Base-by-base conservation (phyloP, 208 protist species). In the Acanthamoeba comandoni region DNA sequence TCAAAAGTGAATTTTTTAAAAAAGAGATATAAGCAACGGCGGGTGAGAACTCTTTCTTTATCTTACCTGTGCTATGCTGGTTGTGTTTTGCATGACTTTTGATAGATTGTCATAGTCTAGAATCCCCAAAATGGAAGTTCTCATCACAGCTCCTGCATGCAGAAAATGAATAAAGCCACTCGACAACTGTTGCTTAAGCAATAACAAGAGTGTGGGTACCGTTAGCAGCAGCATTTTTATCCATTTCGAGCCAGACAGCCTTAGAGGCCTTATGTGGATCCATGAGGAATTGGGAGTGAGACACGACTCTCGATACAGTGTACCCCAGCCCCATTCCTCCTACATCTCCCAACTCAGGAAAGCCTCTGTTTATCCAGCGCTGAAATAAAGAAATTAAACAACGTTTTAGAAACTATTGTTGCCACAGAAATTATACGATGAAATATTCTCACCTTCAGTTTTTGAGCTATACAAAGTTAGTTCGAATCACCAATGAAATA, bases 301-400 rank as follows among this genome's bases (percentile, higher is more conserved):
- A 48, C 19, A 93, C 69, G 9, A 91, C 79, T 17, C 9, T 22
- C 13, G 65, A 55, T 24, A 93, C 73, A 1, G 77, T 94, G 31
- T 43, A 51, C 9, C 94, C 94, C 9, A 95, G 15, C 2, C 94
- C 94, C 85, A 95, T 84, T n/a, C 93, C 94, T 31, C 19, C 9
- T 2, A 39, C 0, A 35, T 95, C 94, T 15, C 92, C 92, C 15
- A 95, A 31, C 52, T 95, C 94, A 31, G 22, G 1, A 8, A 95
- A 95, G 12, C 94, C 94, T 39, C 73, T 52, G 9, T 94, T 24
- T 43, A 94, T 58, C 94, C 94, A 95, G 4, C 60, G 0, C 12
- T 64, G 24, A 35, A 26, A 58, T 43, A 22, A 35, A 26, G 49
- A 15, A 26, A 17, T 5, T 13, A 9, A 19, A n/a, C n/a, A n/a